phyloP scores from a whole-genome alignment of 2,329 filamentous ascomycete genomes.

The Cytospora piceae region DNA sequence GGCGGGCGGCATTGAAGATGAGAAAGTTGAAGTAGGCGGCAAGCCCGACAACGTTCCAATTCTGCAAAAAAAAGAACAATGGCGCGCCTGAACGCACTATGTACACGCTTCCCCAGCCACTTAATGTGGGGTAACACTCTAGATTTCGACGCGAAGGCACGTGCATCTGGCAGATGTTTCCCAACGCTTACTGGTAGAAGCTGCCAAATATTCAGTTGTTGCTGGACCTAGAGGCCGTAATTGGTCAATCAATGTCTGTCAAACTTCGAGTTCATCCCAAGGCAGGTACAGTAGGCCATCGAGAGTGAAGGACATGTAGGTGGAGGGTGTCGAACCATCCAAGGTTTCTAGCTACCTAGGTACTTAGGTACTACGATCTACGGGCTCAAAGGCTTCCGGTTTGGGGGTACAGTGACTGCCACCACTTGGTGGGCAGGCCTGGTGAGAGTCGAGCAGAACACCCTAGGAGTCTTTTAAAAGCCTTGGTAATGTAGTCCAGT shows the following conservation, averaged over 20 bases:
- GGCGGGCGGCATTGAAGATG: neutral
- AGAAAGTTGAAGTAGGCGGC: neutral
- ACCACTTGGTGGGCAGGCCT: no score
- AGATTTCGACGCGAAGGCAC: constrained; percentile 8
- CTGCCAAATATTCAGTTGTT: neutral
- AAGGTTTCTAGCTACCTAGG: neutral
- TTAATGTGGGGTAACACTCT: neutral
- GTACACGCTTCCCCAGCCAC: constrained; percentile 9
- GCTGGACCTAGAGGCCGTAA: neutral
- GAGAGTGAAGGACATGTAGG: neutral
- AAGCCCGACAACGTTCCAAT: neutral
- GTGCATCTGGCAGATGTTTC: neutral
- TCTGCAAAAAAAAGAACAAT: constrained; percentile 8
- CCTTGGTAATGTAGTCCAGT: no score
- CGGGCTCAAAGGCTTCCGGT: no score
- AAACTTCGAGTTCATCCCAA: neutral
- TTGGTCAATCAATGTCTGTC: neutral
- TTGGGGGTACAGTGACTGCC: no score
- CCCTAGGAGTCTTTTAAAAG: no score
- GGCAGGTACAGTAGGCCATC: neutral
- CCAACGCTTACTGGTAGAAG: neutral
- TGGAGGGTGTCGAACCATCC: neutral
- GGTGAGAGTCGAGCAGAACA: no score
- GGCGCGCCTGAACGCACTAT: neutral
- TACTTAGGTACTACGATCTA: neutral